phyloP scores from a whole-genome alignment of 805 yeast genomes.

The Ogataea neopini region DNA sequence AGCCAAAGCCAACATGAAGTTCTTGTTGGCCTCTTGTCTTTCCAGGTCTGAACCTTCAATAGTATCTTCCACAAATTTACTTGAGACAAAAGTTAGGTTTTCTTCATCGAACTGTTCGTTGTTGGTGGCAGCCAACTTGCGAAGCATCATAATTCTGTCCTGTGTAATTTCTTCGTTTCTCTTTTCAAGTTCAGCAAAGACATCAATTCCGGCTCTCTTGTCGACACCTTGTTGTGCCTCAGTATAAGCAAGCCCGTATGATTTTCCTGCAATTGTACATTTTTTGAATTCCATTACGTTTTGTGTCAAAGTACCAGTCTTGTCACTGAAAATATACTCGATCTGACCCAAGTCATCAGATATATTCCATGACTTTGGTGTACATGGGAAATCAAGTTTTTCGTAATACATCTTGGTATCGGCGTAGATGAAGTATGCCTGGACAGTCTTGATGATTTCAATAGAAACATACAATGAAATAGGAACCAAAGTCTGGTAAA shows the following conservation, averaged over 20 bases:
- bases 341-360: conserved; percentile 85
- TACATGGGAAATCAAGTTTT: conserved; percentile 69
- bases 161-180: conserved; percentile 42
- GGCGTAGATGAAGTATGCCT: conserved; percentile 72
- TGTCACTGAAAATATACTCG: conserved; percentile 79
- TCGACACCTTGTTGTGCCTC: conserved; percentile 75
- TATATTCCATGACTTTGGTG: conserved; percentile 80
- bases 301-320: conserved; percentile 83
- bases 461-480: conserved; percentile 77
- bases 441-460: conserved; percentile 75
- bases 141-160: conserved; percentile 52
- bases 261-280: conserved; percentile 65
- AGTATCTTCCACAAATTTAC: conserved; percentile 57
- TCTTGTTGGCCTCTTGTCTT: conserved; percentile 51
- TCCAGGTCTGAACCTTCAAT: conserved; percentile 30
- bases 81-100: conserved; percentile 61
- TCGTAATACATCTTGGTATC: conserved; percentile 72
- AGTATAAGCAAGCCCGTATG: conserved; percentile 76
- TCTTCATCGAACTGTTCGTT: conserved; percentile 54
- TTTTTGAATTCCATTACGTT: conserved; percentile 82
- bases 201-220: conserved; percentile 64
- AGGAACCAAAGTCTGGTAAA: conserved; percentile 78
- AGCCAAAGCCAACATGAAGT: conserved; percentile 65
- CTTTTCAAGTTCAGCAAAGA: conserved; percentile 45
- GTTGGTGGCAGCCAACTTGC: conserved; percentile 36